A percentile compares a stretch with the other conserved stretches of the same genome.
Evolutionary conservation across 2,329 filamentous ascomycete genomes (phyloP).

Genomic region (Fusarium verrucosum): DNA sequence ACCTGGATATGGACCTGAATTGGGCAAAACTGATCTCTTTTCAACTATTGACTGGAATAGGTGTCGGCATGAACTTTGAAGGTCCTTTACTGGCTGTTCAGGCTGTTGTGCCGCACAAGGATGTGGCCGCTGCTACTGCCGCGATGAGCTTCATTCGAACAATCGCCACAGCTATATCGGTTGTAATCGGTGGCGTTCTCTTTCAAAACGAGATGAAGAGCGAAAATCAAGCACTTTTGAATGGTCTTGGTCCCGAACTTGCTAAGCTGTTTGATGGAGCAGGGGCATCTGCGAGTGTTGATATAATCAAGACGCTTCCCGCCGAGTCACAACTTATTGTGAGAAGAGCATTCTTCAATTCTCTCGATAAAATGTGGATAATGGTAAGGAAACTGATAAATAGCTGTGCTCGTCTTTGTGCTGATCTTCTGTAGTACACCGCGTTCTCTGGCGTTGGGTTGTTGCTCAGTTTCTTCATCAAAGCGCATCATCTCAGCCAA

Average conservation of each 20-base stretch:
- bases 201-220: slow-evolving; percentile 74
- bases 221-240: slow-evolving; percentile 55
- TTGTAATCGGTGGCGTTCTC: slow-evolving; percentile 74
- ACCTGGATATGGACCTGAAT: slow-evolving; percentile 61
- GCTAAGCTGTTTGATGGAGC: slow-evolving; percentile 62
- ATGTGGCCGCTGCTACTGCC: slow-evolving; percentile 70
- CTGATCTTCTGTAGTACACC: slow-evolving; percentile 29
- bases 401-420: too few species aligned
- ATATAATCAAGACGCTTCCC: slow-evolving; percentile 53
- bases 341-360: slow-evolving; percentile 39
- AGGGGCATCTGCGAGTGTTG: slow-evolving; percentile 66
- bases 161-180: slow-evolving; percentile 69
- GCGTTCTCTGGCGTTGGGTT: slow-evolving; percentile 25
- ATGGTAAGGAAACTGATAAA: slow-evolving; percentile 30
- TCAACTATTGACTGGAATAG: slow-evolving; percentile 68
- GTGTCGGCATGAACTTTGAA: slow-evolving; percentile 71
- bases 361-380: slow-evolving; percentile 44
- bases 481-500: slow-evolving; percentile 35
- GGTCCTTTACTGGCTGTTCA: slow-evolving; percentile 71
- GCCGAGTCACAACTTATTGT: slow-evolving; percentile 36
- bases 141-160: slow-evolving; percentile 71
- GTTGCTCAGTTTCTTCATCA: slow-evolving; percentile 36
- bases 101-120: slow-evolving; percentile 64
- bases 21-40: slow-evolving; percentile 61
- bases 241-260: slow-evolving; percentile 56